Evolutionary conservation across 2,329 filamentous ascomycete species (phyloP).

Genomic region (Penicillium sp.): DNA sequence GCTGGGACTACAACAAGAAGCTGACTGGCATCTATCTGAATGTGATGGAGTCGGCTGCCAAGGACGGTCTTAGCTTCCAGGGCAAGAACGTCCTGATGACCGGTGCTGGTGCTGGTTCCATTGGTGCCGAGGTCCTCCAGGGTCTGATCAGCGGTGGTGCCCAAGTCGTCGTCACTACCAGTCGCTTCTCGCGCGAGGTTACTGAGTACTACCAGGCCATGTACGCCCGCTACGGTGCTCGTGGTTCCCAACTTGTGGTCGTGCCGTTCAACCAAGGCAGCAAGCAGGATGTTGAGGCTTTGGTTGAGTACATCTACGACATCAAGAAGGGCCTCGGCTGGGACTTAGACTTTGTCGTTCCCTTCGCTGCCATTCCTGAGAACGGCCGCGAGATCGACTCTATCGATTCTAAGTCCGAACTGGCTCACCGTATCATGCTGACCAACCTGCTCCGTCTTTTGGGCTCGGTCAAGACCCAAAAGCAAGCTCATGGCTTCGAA

Average conservation of each 20-base stretch:
- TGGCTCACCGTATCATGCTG: slow-evolving; percentile 98
- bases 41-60: slow-evolving; percentile 84
- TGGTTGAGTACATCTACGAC: slow-evolving; percentile 96
- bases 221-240: slow-evolving; percentile 91
- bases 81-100: slow-evolving; percentile 98
- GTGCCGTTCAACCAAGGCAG: slow-evolving; percentile 99
- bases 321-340: slow-evolving; percentile 93
- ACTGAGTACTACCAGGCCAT: slow-evolving; percentile 99
- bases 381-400: slow-evolving; percentile 95
- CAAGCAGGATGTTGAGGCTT: slow-evolving; percentile 93
- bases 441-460: slow-evolving; percentile 93
- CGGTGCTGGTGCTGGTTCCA: slow-evolving; percentile 94
- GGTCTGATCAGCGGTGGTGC: slow-evolving; percentile 95
- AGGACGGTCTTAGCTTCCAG: slow-evolving; percentile 82
- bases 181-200: slow-evolving; percentile 91
- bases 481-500: slow-evolving; percentile 82
- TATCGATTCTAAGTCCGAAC: slow-evolving; percentile 95
- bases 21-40: slow-evolving; percentile 90
- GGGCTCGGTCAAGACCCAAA: slow-evolving; percentile 86
- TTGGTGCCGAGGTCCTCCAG: slow-evolving; percentile 93
- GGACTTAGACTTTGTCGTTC: slow-evolving; percentile 95
- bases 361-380: slow-evolving; percentile 96
- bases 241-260: slow-evolving; percentile 93
- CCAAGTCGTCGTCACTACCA: slow-evolving; percentile 94
- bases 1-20: slow-evolving; percentile 99